These are phyloP conservation scores for Physcomitrium patens DNA, from an alignment of 225 moss, liverwort and hornwort genomes.

Conservation along the genomic window DNA sequence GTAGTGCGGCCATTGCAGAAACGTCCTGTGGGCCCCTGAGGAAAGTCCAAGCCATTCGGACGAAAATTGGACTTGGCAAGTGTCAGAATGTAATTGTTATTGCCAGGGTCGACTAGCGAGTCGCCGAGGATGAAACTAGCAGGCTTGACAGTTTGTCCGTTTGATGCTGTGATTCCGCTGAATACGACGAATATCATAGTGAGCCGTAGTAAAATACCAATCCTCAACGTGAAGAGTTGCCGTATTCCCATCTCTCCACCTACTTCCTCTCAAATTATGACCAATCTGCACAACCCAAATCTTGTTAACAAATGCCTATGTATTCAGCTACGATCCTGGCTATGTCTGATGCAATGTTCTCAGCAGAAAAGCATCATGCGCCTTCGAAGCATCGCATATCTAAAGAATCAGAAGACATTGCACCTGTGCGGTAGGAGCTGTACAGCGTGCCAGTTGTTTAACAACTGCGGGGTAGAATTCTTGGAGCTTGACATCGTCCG, in stretches of 20 bases:
- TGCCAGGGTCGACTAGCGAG: conserved; percentile 43
- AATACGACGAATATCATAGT: background rate
- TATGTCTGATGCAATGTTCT: too few relatives aligned
- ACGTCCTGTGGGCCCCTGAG: conserved; percentile 34
- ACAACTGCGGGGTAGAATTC: too few relatives aligned
- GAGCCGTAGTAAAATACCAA: background rate
- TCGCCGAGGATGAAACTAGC: conserved; percentile 29
- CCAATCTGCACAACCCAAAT: too few relatives aligned
- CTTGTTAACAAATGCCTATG: too few relatives aligned
- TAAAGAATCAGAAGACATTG: too few relatives aligned
- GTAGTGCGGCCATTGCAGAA: conserved; percentile 48
- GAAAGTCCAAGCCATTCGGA: conserved; percentile 44
- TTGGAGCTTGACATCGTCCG: background rate
- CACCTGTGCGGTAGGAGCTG: too few relatives aligned
- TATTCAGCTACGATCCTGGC: too few relatives aligned
- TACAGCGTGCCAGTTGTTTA: too few relatives aligned
- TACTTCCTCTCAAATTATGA: background rate
- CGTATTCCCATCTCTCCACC: background rate
- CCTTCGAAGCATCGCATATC: too few relatives aligned
- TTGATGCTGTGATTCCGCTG: background rate
- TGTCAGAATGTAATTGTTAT: conserved; percentile 47
- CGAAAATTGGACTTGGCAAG: conserved; percentile 40
- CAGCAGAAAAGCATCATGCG: too few relatives aligned
- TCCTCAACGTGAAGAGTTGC: background rate
- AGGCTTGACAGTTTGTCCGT: background rate